These are phyloP conservation scores for Haplosporangium sp. DNA, from an alignment of 371 early-diverging fungal species.

Conservation along the genomic window DNA sequence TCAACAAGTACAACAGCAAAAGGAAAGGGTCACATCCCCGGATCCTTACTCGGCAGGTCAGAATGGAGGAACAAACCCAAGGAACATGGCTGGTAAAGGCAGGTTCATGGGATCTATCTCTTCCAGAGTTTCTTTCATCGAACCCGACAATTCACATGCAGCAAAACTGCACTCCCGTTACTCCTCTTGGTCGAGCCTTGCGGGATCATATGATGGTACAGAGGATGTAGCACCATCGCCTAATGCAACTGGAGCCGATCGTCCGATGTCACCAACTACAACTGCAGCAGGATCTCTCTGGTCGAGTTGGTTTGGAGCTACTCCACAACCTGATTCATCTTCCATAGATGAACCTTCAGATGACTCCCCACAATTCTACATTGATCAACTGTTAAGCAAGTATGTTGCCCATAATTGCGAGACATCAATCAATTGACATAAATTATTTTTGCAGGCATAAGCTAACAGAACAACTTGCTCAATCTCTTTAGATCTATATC, in stretches of 20 bases:
- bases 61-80: conserved; percentile 12
- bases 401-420: conserved; percentile 6
- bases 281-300: conserved; percentile 46
- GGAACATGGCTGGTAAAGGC: conserved; percentile 12
- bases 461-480: neutral
- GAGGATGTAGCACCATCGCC: conserved; percentile 10
- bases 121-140: conserved; percentile 47
- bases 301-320: conserved; percentile 47
- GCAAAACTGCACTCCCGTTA: conserved; percentile 44
- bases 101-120: conserved; percentile 44
- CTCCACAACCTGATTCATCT: conserved; percentile 20
- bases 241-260: neutral
- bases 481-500: conserved; percentile 18
- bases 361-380: conserved; percentile 52
- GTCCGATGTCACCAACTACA: conserved; percentile 39
- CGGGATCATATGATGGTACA: conserved; percentile 37
- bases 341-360: conserved; percentile 30
- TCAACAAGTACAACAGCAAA: conserved; percentile 59
- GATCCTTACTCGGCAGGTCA: conserved; percentile 30
- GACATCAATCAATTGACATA: neutral
- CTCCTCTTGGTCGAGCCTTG: conserved; percentile 55
- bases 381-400: conserved; percentile 55
- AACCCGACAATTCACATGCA: conserved; percentile 24
- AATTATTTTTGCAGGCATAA: neutral
- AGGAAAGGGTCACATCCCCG: conserved; percentile 41